phyloP scores from a whole-genome alignment of 257 asterid genomes.

The Solanum rostratum region DNA sequence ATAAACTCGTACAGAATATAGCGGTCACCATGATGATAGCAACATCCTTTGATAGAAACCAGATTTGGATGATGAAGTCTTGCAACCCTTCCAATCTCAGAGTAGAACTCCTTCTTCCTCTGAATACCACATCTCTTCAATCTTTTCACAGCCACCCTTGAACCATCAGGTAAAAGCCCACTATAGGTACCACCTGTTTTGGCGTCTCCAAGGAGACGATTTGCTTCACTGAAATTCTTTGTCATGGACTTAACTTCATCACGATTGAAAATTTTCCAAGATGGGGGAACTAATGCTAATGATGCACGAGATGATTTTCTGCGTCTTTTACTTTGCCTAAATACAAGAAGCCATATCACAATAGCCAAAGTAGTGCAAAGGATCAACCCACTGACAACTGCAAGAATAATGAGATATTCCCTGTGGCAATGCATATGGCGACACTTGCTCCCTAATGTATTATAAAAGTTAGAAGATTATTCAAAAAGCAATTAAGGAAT shows the following conservation, averaged over 20 bases:
- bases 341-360: slow-evolving; percentile 84
- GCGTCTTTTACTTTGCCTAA: slow-evolving; percentile 57
- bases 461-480: not conserved
- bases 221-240: slow-evolving; percentile 90
- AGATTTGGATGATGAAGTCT: slow-evolving; percentile 86
- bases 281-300: slow-evolving; percentile 79
- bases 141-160: slow-evolving; percentile 88
- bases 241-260: slow-evolving; percentile 88
- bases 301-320: slow-evolving; percentile 84
- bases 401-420: slow-evolving; percentile 78
- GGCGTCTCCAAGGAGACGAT: slow-evolving; percentile 90
- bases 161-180: slow-evolving; percentile 84
- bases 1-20: slow-evolving; percentile 83
- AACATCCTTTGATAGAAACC: slow-evolving; percentile 89
- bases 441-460: slow-evolving; percentile 54
- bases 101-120: slow-evolving; percentile 90
- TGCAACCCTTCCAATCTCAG: slow-evolving; percentile 92
- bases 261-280: slow-evolving; percentile 82
- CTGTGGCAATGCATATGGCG: slow-evolving; percentile 78
- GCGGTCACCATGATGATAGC: slow-evolving; percentile 91
- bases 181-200: slow-evolving; percentile 94
- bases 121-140: slow-evolving; percentile 88
- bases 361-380: slow-evolving; percentile 66
- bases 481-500: not conserved
- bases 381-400: slow-evolving; percentile 84